A percentile compares a stretch with the other conserved stretches of the same genome.
Evolutionary conservation across 768 basidiomycete species (phyloP).

Genomic region (Sarcodon aspratus): DNA sequence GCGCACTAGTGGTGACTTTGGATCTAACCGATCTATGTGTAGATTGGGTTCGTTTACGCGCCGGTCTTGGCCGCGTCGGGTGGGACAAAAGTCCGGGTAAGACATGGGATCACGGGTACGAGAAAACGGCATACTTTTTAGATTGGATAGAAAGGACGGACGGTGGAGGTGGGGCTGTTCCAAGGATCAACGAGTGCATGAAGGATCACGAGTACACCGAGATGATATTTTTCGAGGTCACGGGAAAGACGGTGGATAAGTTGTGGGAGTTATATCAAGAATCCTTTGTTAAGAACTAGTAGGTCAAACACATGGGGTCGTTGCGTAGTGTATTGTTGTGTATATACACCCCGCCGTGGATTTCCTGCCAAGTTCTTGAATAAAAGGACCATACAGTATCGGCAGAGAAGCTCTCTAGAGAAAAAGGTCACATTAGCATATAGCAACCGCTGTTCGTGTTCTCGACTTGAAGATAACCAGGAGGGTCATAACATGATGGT

Average conservation of each 20-base stretch:
- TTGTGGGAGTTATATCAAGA: conserved; percentile 50
- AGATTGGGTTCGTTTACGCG: conserved; percentile 66
- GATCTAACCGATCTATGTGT: not conserved
- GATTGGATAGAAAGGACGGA: conserved; percentile 49
- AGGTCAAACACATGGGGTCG: not conserved
- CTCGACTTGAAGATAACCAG: too few species aligned
- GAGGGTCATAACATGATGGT: too few species aligned
- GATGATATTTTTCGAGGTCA: conserved; percentile 37
- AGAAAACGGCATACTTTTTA: conserved; percentile 64
- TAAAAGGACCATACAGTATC: too few species aligned
- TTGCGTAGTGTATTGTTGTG: too few species aligned
- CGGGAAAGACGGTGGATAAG: conserved; percentile 38
- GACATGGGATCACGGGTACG: conserved; percentile 72
- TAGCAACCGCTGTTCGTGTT: too few species aligned
- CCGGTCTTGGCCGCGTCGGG: conserved; percentile 53
- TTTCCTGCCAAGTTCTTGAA: too few species aligned
- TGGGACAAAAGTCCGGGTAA: conserved; percentile 39
- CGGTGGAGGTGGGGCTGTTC: conserved; percentile 37
- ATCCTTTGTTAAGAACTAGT: conserved; percentile 16
- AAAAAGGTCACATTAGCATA: too few species aligned
- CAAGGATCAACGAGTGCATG: conserved; percentile 45
- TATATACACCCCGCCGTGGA: too few species aligned
- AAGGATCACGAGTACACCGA: conserved; percentile 37
- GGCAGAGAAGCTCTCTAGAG: too few species aligned
- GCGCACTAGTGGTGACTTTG: too few species aligned